A percentile compares a stretch with the other conserved stretches of the same genome.
phyloP scores from a whole-genome alignment of 768 basidiomycete species.

The Clitopilus hobsonii region DNA sequence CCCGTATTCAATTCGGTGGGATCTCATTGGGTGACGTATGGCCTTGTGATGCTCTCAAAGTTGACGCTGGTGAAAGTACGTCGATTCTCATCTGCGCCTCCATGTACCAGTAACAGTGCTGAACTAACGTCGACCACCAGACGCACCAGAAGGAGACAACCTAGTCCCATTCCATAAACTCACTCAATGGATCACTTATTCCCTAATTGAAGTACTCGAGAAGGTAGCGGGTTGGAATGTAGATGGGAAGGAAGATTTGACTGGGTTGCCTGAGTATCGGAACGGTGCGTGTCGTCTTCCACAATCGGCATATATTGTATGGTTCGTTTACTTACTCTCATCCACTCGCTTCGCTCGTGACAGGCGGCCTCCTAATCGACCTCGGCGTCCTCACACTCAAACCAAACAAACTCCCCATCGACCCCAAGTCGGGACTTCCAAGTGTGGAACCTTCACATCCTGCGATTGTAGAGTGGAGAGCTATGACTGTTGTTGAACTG shows the following conservation, averaged over 20 bases:
- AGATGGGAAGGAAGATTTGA: conserved; percentile 80
- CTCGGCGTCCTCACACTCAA: conserved; percentile 74
- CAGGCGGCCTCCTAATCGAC: conserved; percentile 87
- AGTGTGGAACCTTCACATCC: conserved; percentile 73
- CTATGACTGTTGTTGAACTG: conserved; percentile 92
- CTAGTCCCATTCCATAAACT: conserved; percentile 96
- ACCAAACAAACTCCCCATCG: conserved; percentile 45
- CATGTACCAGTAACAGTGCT: too few species aligned
- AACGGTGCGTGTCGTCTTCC: conserved; percentile 63
- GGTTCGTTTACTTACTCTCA: too few species aligned
- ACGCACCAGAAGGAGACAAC: conserved; percentile 48
- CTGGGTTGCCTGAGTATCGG: conserved; percentile 92
- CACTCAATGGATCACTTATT: conserved; percentile 91
- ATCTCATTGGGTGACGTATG: conserved; percentile 89
- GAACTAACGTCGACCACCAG: too few species aligned
- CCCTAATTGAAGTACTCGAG: conserved; percentile 80
- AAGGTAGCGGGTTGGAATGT: conserved; percentile 74
- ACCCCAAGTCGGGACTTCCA: conserved; percentile 49
- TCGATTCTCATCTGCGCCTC: too few species aligned
- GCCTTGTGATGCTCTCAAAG: conserved; percentile 62
- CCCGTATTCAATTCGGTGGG: conserved; percentile 61
- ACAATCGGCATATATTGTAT: too few species aligned
- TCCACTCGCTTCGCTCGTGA: too few species aligned
- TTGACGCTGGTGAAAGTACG: too few species aligned
- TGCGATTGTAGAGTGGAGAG: conserved; percentile 94